Percentiles rank a stretch among this genome's conserved stretches.
Evolutionary conservation across 768 basidiomycete genomes (phyloP).

Genomic region (Porpolomopsis calyptriformis): DNA sequence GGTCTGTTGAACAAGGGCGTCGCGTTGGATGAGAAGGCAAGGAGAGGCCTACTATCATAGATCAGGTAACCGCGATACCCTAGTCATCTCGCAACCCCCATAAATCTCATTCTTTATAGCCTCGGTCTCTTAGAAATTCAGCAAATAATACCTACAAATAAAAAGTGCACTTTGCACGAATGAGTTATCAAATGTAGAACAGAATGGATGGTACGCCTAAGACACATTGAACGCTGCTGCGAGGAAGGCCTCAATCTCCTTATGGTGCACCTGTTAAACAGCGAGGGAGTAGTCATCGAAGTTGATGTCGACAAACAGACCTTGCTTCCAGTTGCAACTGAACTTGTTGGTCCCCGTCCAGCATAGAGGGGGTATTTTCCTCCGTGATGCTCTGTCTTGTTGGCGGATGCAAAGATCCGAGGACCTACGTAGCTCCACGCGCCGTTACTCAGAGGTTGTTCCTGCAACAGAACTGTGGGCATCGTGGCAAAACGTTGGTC

Average conservation of each 20-base stretch:
- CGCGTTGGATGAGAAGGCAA: too few species aligned
- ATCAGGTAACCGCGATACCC: too few species aligned
- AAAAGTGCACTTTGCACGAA: too few species aligned
- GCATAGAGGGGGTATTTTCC: slow-evolving; percentile 88
- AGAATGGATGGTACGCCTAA: too few species aligned
- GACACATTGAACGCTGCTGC: slow-evolving; percentile 41
- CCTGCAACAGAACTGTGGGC: slow-evolving; percentile 32
- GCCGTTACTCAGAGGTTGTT: slow-evolving; percentile 96
- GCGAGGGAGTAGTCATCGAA: slow-evolving; percentile 8
- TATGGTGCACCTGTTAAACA: slow-evolving; percentile 57
- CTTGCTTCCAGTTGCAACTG: slow-evolving; percentile 89
- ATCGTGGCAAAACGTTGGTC: background rate
- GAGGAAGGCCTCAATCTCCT: slow-evolving; percentile 79
- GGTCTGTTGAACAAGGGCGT: too few species aligned
- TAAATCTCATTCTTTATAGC: too few species aligned
- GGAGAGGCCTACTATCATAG: too few species aligned
- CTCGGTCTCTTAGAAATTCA: too few species aligned
- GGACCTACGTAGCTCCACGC: slow-evolving; percentile 96
- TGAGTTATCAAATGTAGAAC: too few species aligned
- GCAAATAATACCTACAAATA: too few species aligned
- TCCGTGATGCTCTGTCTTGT: slow-evolving; percentile 82
- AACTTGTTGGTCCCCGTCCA: slow-evolving; percentile 85
- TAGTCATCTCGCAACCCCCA: too few species aligned
- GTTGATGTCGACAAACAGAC: slow-evolving; percentile 26
- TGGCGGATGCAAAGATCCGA: slow-evolving; percentile 86